Evolutionary conservation across 2,329 filamentous ascomycete species (phyloP), one percentile per base, ranked within the genome.

Genomic region (Aspergillus hiratsukae): DNA sequence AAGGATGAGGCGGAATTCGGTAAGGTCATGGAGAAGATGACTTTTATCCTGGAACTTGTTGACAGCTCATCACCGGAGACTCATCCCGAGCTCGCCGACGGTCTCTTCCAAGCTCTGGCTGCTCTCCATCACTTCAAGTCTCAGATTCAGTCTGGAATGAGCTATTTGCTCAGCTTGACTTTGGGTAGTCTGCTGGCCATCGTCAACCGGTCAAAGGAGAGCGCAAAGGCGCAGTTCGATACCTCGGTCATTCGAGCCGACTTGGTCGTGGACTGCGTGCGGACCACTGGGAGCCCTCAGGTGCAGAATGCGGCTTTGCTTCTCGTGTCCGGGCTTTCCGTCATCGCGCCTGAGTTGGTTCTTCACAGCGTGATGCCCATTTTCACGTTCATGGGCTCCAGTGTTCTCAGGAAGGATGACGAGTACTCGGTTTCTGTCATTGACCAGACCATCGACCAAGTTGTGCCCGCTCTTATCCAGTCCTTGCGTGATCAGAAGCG

Each of bases 301-400:
- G 91, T 99, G 6, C 95, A 97, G 70, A 97, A 96, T 69, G 87
- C 88, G 5, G 92, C 94, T 3, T 80, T 99, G 14, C 83, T 97
- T 8, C 80, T 99, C 27, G 90, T 97, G 56, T 91, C 93, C 25
- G 88, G 87, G 55, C 80, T 99, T 43, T 93, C 94, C 23, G 88
- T 88, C 41, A 89, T 92, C 63, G 90, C 91, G 0, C 94, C 95
- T 0, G 92, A 96, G 71, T 79, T 96, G 49, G 90, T 99, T 3
- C 81, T 99, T 56, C 93, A 99, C 75, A 97, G 91, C 65, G 90
- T 99, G 53, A 99, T 99, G 94, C 94, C 94, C 11, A 93, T 99
- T 52, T 99, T 99, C 76, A 97, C 94, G 0, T 97, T 97, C 71
- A 97, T 97, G 87, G 91, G 93, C 45, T 89, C 88, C 46, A 96